Percentiles rank a stretch among this genome's conserved stretches.
Evolutionary conservation across 306 rosid genomes (phyloP).

Genomic region (Glycine tomentella): DNA sequence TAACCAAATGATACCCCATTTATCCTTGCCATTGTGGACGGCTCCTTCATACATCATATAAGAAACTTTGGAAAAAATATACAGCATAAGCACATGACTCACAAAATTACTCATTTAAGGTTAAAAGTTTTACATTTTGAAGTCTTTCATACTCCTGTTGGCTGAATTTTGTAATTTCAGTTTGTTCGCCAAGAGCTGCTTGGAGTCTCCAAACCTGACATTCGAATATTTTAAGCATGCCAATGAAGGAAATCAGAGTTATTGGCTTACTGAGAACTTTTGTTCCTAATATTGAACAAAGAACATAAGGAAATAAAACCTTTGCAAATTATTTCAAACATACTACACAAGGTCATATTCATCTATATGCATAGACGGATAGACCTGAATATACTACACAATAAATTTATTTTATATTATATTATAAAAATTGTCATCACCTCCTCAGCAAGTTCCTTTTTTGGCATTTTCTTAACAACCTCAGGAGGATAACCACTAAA

Average conservation of each 20-base stretch:
- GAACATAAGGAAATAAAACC: constrained; percentile 25
- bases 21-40: neutral
- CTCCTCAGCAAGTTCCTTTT: constrained; percentile 99
- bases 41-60: neutral
- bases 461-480: constrained; percentile 99
- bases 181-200: constrained; percentile 97
- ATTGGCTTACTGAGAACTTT: neutral
- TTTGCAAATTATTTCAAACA: constrained; percentile 9
- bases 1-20: neutral
- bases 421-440: constrained; percentile 54
- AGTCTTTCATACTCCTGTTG: constrained; percentile 94
- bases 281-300: constrained; percentile 17
- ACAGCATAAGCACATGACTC: constrained; percentile 31
- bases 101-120: constrained; percentile 16
- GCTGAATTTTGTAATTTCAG: constrained; percentile 91
- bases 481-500: constrained; percentile 98
- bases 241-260: constrained; percentile 31
- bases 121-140: constrained; percentile 73
- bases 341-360: constrained; percentile 5
- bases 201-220: constrained; percentile 96
- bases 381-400: neutral
- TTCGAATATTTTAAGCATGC: constrained; percentile 29
- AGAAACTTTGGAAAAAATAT: constrained; percentile 37
- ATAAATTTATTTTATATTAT: constrained; percentile 18
- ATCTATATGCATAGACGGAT: constrained; percentile 16